A percentile compares a stretch with the other conserved stretches of the same genome.
Evolutionary conservation across 495 filamentous ascomycete genomes (phyloP).

Genomic region (Aspergillus funiculosus): DNA sequence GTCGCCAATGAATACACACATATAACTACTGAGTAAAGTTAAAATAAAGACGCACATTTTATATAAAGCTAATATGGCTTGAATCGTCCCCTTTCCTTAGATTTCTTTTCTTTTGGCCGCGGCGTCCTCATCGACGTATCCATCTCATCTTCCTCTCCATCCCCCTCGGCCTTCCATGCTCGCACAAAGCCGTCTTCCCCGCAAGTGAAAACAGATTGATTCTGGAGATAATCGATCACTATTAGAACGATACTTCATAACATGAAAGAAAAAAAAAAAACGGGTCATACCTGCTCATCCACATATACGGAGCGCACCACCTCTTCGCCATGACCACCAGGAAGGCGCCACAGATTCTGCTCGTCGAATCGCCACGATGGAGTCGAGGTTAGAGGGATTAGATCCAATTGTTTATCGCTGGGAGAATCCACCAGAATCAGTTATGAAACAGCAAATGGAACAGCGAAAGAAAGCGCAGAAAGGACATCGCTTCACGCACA

Average conservation of each 20-base stretch:
- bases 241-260: conserved; percentile 1
- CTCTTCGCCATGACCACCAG: conserved; percentile 77
- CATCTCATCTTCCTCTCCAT: conserved; percentile 14
- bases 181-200: conserved; percentile 73
- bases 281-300: conserved; percentile 52
- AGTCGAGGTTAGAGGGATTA: conserved; percentile 56
- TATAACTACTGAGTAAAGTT: no score
- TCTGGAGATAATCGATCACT: conserved; percentile 33
- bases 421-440: background rate
- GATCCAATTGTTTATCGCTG: conserved; percentile 60
- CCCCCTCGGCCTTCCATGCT: conserved; percentile 33
- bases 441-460: conserved; percentile 8
- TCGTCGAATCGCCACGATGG: conserved; percentile 57
- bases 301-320: conserved; percentile 75
- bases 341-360: conserved; percentile 57
- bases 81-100: conserved; percentile 36
- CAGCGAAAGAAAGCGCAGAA: conserved; percentile 5
- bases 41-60: no score
- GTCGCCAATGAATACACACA: no score
- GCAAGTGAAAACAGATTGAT: conserved; percentile 64
- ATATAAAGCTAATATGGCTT: conserved; percentile 34
- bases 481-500: conserved; percentile 27
- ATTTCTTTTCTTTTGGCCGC: conserved; percentile 34
- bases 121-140: conserved; percentile 22
- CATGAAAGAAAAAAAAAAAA: background rate